Base-by-base conservation (phyloP, 2,329 filamentous ascomycete genomes). In the Bipolaris gigantea region DNA sequence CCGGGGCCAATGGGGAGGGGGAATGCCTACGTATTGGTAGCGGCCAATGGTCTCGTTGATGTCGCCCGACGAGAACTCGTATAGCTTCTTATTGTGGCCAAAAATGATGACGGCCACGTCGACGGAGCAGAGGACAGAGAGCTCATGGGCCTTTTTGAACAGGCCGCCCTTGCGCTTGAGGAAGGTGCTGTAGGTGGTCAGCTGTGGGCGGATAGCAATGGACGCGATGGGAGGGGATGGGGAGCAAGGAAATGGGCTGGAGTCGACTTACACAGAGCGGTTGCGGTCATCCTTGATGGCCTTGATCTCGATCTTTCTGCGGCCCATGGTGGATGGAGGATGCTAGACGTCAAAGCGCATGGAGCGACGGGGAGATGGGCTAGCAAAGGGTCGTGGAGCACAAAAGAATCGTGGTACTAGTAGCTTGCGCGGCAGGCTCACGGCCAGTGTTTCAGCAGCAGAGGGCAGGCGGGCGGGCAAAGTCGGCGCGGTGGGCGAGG, bases 231-330 rank as follows among this genome's bases (percentile, higher is more conserved):
- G 39, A 30, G 27, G 2, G 2, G 27, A 30, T 30, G 27, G 27
- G 27, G 9, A 4, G 4, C 1, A 30, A 35, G 16, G 25, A 25
- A 19, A 16, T 30, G 25, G 46, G 25, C 19, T 42, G 52, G 54
- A 54, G 47, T 35, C 30, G 40, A 43, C 90, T 77, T 91, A 97
- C 92, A 97, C 92, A 70, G 92, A 96, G 75, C 92, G 91, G 75
- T 97, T 97, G 71, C 92, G 87, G 78, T 97, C 92, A 86, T 97
- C 92, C 79, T 96, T 97, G 83, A 97, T 97, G 67, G 93, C 91
- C 80, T 97, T 97, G 83, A 99, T 97, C 81, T 97, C 94, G 75
- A 99, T 99, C 86, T 99, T 99, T 84, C 94, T 87, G 77, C 94
- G 88, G 76, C 94, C 94, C 94, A 99, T 99, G 57, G 54, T 72